Evolutionary conservation across 179 eudicot species (phyloP), one percentile per base, ranked within the genome.

Genomic region (Kewa caespitosa): DNA sequence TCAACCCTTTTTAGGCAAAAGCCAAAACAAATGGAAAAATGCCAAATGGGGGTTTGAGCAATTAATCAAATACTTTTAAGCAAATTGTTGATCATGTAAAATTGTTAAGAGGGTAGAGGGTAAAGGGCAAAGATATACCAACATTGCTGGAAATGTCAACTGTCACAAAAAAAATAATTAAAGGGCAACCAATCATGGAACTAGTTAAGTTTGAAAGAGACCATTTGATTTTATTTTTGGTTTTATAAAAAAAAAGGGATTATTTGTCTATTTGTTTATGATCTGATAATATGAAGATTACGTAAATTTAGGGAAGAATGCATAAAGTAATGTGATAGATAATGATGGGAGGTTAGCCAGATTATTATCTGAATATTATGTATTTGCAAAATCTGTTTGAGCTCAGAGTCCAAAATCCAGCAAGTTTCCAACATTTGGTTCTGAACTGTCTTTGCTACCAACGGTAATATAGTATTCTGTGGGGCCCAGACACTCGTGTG

Each of bases 131-230:
- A 36, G 28, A 59, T 59, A 59, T 31, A 70, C 61, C 39, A 31
- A 11, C 27, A 11, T 34, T 75, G 63, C 33, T 55, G 50, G 43
- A 75, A 38, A 38, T 75, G 59, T 75, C 72, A 75, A 38, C 62
- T 37, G 66, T 5, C 52, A n/a, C 4, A 48, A 20, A 50, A 7
- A 4, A 15, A 76, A 38, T 31, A 32, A 48, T 74, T 75, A 70
- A 54, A 8, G 46, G 74, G 27, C 31, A 34, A 38, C 37, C 18
- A 46, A 72, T 59, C 34, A 72, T 70, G 59, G 54, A 33, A 72
- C 33, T 27, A 13, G 27, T 27, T 59, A 39, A 70, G 6, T 54
- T 32, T 18, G 60, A 48, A 70, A 70, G 43, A n/a, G 62, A 50
- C 74, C 13, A 25, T 65, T 38, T 23, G n/a, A n/a, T n/a, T n/a